These are phyloP conservation scores for Rhynchosporium agropyri DNA, from an alignment of 2,329 filamentous ascomycete species.

Conservation along the genomic window DNA sequence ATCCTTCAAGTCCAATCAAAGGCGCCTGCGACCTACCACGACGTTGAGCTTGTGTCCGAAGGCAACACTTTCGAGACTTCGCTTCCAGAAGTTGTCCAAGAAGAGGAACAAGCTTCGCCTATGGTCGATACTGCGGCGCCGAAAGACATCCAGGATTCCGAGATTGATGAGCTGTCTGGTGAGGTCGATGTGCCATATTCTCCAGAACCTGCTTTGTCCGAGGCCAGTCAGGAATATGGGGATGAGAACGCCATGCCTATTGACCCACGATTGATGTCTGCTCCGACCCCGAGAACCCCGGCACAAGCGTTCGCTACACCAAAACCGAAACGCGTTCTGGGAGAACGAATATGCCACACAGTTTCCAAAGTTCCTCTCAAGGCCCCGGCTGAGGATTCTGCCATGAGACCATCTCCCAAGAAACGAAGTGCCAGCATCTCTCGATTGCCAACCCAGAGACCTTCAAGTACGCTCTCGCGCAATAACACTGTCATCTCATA, in stretches of 20 bases:
- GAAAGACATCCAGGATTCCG: not conserved
- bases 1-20: not conserved
- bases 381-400: slow-evolving; percentile 57
- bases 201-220: slow-evolving; percentile 55
- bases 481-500: slow-evolving; percentile 58
- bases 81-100: not conserved
- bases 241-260: slow-evolving; percentile 66
- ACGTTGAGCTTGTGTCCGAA: not conserved
- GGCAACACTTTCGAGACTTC: not conserved
- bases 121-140: not conserved
- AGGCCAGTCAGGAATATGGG: slow-evolving; percentile 66
- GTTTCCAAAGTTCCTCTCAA: slow-evolving; percentile 78
- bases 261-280: slow-evolving; percentile 51
- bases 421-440: slow-evolving; percentile 49
- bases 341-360: slow-evolving; percentile 61
- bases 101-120: not conserved
- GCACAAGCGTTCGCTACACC: slow-evolving; percentile 38
- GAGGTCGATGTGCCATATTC: slow-evolving; percentile 14
- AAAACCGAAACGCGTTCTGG: slow-evolving; percentile 37
- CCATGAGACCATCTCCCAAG: slow-evolving; percentile 44
- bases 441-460: slow-evolving; percentile 48
- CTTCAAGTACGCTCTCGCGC: slow-evolving; percentile 46
- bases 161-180: not conserved
- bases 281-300: slow-evolving; percentile 49
- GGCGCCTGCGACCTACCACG: not conserved